phyloP scores from a whole-genome alignment of 2,329 filamentous ascomycete species.

The Aphanocladium album region DNA sequence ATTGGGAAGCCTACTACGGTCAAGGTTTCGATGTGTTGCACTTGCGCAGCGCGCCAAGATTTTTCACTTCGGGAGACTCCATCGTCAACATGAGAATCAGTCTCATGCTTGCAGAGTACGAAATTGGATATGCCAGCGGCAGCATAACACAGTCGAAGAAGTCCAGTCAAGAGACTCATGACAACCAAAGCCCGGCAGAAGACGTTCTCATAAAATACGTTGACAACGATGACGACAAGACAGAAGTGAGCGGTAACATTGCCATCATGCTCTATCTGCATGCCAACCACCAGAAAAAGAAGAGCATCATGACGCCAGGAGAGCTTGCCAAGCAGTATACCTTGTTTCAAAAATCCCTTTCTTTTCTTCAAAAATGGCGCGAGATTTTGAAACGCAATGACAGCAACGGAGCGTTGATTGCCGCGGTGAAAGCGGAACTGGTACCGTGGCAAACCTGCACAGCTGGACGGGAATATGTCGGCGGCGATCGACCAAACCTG shows the following conservation, averaged over 20 bases:
- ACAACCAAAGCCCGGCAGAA: constrained; percentile 9
- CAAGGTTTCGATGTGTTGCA: constrained; percentile 79
- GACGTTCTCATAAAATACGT: constrained; percentile 42
- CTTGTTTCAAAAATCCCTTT: constrained; percentile 38
- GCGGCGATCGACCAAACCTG: constrained; percentile 36
- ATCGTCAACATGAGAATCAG: constrained; percentile 45
- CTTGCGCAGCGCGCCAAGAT: constrained; percentile 45
- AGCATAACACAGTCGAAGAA: constrained; percentile 27
- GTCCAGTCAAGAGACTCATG: neutral
- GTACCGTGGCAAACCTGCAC: constrained; percentile 36
- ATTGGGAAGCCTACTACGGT: constrained; percentile 74
- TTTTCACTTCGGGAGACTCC: constrained; percentile 45
- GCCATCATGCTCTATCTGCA: constrained; percentile 59
- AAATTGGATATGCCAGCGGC: constrained; percentile 43
- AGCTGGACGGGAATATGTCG: constrained; percentile 36
- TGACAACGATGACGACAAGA: constrained; percentile 47
- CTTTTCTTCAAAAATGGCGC: neutral
- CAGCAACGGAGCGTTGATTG: constrained; percentile 12
- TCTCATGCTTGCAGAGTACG: constrained; percentile 45
- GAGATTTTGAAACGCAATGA: neutral
- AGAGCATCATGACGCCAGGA: constrained; percentile 19
- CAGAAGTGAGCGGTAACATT: constrained; percentile 44
- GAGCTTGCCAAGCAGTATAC: constrained; percentile 34
- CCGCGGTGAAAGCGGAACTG: constrained; percentile 29
- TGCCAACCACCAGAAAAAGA: constrained; percentile 39